Evolutionary conservation across 1,139 yeast genomes (phyloP).

Genomic region (Zhuliangozyma parablackwelliae): DNA sequence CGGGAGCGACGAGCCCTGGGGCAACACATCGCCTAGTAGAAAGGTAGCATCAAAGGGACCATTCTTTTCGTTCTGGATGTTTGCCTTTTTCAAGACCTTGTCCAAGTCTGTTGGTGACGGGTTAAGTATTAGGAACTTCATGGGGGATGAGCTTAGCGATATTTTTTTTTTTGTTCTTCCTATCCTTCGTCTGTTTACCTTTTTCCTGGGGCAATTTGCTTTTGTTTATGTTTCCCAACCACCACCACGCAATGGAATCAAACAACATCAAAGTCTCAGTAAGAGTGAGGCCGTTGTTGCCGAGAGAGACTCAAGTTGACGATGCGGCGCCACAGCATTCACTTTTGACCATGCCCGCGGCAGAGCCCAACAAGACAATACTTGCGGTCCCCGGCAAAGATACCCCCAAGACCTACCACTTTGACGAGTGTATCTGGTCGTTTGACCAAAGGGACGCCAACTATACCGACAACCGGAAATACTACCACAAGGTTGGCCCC

Average conservation of each 20-base stretch:
- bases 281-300: slow-evolving; percentile 42
- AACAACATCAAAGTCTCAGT: slow-evolving; percentile 41
- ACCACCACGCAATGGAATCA: not conserved
- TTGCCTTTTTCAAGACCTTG: slow-evolving; percentile 44
- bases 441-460: slow-evolving; percentile 27
- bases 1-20: slow-evolving; percentile 15
- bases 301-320: slow-evolving; percentile 23
- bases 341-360: slow-evolving; percentile 30
- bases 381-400: slow-evolving; percentile 19
- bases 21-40: slow-evolving; percentile 46
- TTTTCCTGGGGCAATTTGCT: too few species aligned
- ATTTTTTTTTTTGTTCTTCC: too few species aligned
- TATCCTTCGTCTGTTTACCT: too few species aligned
- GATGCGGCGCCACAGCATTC: slow-evolving; percentile 9
- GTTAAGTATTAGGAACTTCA: slow-evolving; percentile 46
- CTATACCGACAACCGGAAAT: slow-evolving; percentile 44
- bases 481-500: slow-evolving; percentile 53
- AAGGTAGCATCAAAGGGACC: slow-evolving; percentile 63
- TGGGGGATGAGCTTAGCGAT: slow-evolving; percentile 4
- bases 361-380: slow-evolving; percentile 16
- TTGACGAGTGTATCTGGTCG: slow-evolving; percentile 63
- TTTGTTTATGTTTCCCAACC: too few species aligned
- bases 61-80: slow-evolving; percentile 47
- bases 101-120: slow-evolving; percentile 38
- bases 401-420: slow-evolving; percentile 35